phyloP scores from a whole-genome alignment of 805 yeast species.

The Yarrowia porcina region DNA sequence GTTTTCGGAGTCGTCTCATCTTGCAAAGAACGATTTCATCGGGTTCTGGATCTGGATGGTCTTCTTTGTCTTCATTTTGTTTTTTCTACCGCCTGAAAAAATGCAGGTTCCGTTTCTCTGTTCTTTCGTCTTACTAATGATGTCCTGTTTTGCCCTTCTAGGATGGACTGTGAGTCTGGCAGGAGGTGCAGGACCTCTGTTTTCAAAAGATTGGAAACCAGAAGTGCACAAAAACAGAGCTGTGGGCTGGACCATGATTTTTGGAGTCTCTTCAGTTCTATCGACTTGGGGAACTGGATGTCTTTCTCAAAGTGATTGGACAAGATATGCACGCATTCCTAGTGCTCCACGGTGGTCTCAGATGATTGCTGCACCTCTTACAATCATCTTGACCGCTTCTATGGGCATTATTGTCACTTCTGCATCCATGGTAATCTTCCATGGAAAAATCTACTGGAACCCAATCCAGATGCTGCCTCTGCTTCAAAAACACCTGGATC shows the following conservation, averaged over 20 bases:
- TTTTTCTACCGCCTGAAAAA: constrained; percentile 32
- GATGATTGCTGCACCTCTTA: constrained; percentile 39
- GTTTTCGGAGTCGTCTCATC: constrained; percentile 40
- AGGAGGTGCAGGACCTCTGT: constrained; percentile 31
- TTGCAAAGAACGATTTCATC: constrained; percentile 41
- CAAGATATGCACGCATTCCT: constrained; percentile 43
- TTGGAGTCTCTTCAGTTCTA: constrained; percentile 42
- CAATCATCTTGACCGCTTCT: constrained; percentile 47
- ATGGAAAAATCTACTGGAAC: constrained; percentile 47
- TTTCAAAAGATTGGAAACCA: constrained; percentile 27
- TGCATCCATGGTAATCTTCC: constrained; percentile 41
- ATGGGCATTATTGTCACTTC: constrained; percentile 48
- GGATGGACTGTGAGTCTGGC: constrained; percentile 35
- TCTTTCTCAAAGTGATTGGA: constrained; percentile 45
- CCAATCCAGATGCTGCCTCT: constrained; percentile 43
- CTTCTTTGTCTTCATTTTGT: constrained; percentile 3
- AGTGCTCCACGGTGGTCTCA: constrained; percentile 44
- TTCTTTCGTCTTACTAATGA: constrained; percentile 41
- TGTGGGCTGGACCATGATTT: constrained; percentile 43
- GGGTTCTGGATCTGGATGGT: constrained; percentile 43
- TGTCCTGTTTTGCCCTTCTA: constrained; percentile 32
- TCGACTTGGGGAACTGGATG: constrained; percentile 44
- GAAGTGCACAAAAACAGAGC: constrained; percentile 35
- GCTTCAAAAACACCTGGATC: constrained; percentile 43
- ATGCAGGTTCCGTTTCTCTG: constrained; percentile 40